A percentile compares a stretch with the other conserved stretches of the same genome.
These are phyloP conservation scores for Monosporascus sp. DNA, from an alignment of 2,329 filamentous ascomycete genomes.

Conservation along the genomic window DNA sequence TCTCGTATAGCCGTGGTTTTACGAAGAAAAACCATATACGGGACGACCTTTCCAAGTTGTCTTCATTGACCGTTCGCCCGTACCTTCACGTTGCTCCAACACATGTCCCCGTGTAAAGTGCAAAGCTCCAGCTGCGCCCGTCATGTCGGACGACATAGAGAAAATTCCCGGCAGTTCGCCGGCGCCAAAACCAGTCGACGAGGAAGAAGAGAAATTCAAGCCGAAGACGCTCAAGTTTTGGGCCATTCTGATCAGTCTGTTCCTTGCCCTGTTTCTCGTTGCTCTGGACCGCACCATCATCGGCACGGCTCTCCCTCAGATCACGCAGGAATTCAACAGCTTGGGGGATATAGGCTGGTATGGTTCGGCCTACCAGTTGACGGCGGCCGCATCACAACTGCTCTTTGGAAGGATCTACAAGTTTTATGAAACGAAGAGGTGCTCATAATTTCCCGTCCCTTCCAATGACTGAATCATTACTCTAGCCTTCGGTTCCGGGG, in stretches of 20 bases:
- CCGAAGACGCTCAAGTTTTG: slow-evolving; percentile 50
- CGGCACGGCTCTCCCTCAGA: slow-evolving; percentile 47
- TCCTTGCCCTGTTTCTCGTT: slow-evolving; percentile 51
- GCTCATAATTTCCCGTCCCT: slow-evolving; percentile 11
- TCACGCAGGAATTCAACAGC: slow-evolving; percentile 52
- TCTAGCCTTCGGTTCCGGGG: no score
- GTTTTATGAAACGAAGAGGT: slow-evolving; percentile 47
- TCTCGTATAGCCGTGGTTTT: no score
- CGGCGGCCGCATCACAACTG: slow-evolving; percentile 49
- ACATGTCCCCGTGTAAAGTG: not conserved
- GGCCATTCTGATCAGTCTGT: slow-evolving; percentile 48
- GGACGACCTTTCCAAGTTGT: no score
- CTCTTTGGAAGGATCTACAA: slow-evolving; percentile 50
- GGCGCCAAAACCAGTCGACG: slow-evolving; percentile 10
- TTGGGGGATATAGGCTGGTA: slow-evolving; percentile 61
- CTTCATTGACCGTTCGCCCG: no score
- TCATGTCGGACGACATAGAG: slow-evolving; percentile 8
- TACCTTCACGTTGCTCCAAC: not conserved
- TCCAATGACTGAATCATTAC: no score
- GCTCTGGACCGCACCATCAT: slow-evolving; percentile 54
- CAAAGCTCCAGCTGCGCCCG: not conserved
- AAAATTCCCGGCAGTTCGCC: slow-evolving; percentile 2
- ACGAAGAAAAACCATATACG: no score
- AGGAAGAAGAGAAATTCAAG: slow-evolving; percentile 38
- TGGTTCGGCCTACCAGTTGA: slow-evolving; percentile 55